Conservation (phyloP, 257 asterid species). For the Solanum bulbocastanum region DNA sequence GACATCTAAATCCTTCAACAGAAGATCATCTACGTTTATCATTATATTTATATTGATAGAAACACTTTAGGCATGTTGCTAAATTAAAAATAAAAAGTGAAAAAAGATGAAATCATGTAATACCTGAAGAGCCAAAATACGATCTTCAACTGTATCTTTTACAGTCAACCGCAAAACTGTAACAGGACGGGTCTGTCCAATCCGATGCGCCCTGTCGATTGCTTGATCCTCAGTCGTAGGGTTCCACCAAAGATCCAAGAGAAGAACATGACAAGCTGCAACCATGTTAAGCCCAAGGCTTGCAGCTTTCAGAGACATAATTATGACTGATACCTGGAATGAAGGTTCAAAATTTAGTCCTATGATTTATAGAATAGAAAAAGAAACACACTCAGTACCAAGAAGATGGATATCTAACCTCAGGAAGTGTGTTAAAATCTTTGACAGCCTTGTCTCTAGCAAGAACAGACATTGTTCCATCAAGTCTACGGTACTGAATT, state of each 20-base stretch:
- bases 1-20: not conserved
- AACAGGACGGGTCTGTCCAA: constrained; percentile 93
- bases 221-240: constrained; percentile 99
- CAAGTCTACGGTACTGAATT: constrained; percentile 86
- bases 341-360: constrained; percentile 2
- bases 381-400: not conserved
- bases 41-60: not conserved
- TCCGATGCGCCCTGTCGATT: constrained; percentile 93
- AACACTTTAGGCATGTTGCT: not conserved
- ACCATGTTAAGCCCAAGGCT: constrained; percentile 98
- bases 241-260: constrained; percentile 99
- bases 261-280: constrained; percentile 85
- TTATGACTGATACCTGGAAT: constrained; percentile 75
- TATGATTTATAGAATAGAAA: not conserved
- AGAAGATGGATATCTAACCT: constrained; percentile 35
- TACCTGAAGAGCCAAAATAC: constrained; percentile 96
- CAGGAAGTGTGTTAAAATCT: constrained; percentile 81
- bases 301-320: constrained; percentile 97
- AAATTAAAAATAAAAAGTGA: not conserved
- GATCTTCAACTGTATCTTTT: constrained; percentile 95
- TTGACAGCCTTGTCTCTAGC: constrained; percentile 95
- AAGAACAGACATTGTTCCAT: constrained; percentile 83
- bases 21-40: not conserved
- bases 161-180: constrained; percentile 85
- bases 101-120: not conserved